These are phyloP conservation scores for Linum trigynum DNA, from an alignment of 345 rosid genomes.

Conservation along the genomic window DNA sequence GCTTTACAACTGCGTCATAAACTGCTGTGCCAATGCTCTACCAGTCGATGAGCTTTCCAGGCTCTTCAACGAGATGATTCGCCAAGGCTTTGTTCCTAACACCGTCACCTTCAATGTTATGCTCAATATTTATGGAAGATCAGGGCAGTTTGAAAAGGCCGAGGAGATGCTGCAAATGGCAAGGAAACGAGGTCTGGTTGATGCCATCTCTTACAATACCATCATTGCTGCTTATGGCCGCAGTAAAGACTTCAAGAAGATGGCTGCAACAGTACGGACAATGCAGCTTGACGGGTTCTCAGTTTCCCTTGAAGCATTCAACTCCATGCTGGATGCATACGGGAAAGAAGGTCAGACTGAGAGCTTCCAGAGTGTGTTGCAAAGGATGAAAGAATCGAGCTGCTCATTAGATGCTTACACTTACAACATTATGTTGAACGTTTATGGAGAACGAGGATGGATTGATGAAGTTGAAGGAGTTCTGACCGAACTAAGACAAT, in stretches of 20 bases:
- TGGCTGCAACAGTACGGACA: constrained; percentile 51
- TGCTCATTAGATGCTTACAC: constrained; percentile 58
- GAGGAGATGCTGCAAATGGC: constrained; percentile 54
- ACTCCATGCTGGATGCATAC: constrained; percentile 70
- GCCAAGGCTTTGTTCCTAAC: constrained; percentile 53
- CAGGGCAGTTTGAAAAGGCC: constrained; percentile 65
- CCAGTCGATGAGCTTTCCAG: constrained; percentile 65
- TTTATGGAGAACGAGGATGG: constrained; percentile 78
- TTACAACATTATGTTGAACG: constrained; percentile 77
- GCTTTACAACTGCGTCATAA: constrained; percentile 69
- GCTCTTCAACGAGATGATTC: constrained; percentile 67
- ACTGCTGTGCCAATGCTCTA: constrained; percentile 81
- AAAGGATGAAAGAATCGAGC: constrained; percentile 53
- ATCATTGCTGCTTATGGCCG: constrained; percentile 68
- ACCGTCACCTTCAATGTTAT: constrained; percentile 60
- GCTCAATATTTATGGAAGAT: constrained; percentile 78
- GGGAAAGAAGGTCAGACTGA: constrained; percentile 80
- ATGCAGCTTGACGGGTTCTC: constrained; percentile 85
- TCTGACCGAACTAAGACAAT: constrained; percentile 50
- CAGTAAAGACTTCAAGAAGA: constrained; percentile 42
- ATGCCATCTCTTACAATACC: constrained; percentile 78
- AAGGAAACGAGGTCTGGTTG: constrained; percentile 52
- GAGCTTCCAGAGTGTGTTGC: constrained; percentile 52
- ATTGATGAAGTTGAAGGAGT: constrained; percentile 60
- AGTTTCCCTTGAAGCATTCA: constrained; percentile 87